Base-by-base conservation (phyloP, 495 filamentous ascomycete genomes). In the Penicillium argentinense region DNA sequence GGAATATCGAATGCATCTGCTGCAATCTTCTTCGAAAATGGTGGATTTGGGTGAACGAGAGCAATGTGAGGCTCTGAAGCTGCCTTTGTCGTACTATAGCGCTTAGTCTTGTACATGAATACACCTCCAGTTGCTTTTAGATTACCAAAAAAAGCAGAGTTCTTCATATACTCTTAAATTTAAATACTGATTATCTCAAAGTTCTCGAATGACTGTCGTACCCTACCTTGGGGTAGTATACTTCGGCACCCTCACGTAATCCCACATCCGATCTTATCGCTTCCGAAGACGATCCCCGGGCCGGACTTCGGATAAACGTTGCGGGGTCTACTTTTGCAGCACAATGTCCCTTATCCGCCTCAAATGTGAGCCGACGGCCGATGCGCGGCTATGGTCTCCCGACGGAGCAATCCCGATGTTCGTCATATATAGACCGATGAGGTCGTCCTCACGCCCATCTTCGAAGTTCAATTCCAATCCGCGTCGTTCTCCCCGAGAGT, bases 231-330 rank as follows among this genome's bases (percentile, higher is more conserved):
- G 33, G 21, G 7, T 36, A 17, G 28, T 36, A 34, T 21, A 1
- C 17, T 34, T 18, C 32, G 5, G 5, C n/a, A n/a, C 12, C 18
- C 23, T 33, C 53, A 52, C 52, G 44, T 56, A 53, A 53, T 16
- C 4, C 3, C 1, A 12, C 26, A 36, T 59, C 56, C 53, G 56
- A 59, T 59, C 56, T 47, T 40, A 52, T 56, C 53, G 42, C 44
- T 46, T 59, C 57, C 57, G 56, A 59, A 44, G 25, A n/a, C 37
- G 18, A 6, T 4, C 26, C n/a, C 23, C 27, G 26, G 23, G 7
- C 37, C 38, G 45, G 28, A 34, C 18, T 53, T 60, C 57, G 57
- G 53, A 60, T 56, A 47, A 46, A 45, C 48, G 39, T 45, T 40
- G 56, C 45, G 52, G 48, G 41, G 54, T 34, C 16, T 24, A 19